Conservation (phyloP, 2,329 filamentous ascomycete species). For the Penicillium sp. region DNA sequence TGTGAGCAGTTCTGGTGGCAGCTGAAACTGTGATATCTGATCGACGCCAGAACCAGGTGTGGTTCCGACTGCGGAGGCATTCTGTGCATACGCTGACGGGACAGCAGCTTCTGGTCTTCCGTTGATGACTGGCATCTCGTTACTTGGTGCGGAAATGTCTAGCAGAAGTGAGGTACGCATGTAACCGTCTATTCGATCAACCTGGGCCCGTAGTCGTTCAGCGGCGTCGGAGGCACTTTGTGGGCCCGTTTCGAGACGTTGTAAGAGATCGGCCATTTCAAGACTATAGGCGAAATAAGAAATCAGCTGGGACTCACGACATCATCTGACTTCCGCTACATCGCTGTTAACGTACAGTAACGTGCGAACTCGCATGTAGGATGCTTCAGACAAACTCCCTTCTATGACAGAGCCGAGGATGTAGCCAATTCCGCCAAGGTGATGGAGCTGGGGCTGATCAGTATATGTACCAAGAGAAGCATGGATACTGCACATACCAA, state of each 20-base stretch:
- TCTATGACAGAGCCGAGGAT: slow-evolving; percentile 55
- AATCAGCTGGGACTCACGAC: neutral
- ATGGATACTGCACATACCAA: slow-evolving; percentile 29
- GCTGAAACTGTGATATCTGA: slow-evolving; percentile 41
- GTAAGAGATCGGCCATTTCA: slow-evolving; percentile 52
- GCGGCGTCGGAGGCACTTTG: slow-evolving; percentile 45
- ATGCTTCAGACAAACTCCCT: slow-evolving; percentile 46
- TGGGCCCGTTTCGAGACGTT: slow-evolving; percentile 48
- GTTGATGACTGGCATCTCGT: slow-evolving; percentile 9
- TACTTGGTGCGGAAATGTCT: slow-evolving; percentile 17
- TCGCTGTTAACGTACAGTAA: slow-evolving; percentile 37
- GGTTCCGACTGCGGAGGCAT: slow-evolving; percentile 5
- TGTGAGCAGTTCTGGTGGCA: slow-evolving; percentile 46
- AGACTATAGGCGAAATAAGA: slow-evolving; percentile 22
- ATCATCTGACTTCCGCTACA: neutral
- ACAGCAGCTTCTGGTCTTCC: slow-evolving; percentile 7
- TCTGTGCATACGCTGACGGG: slow-evolving; percentile 11
- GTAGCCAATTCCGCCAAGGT: slow-evolving; percentile 54
- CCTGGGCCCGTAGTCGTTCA: slow-evolving; percentile 45
- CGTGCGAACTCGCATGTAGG: slow-evolving; percentile 48
- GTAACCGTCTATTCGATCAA: slow-evolving; percentile 51
- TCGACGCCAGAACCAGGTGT: slow-evolving; percentile 16
- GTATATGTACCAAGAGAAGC: neutral
- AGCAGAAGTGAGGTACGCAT: slow-evolving; percentile 36
- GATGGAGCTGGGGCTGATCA: slow-evolving; percentile 41